A percentile compares a stretch with the other conserved stretches of the same genome.
These are phyloP conservation scores for Penicilliopsis zonata DNA, from an alignment of 495 filamentous ascomycete genomes.

Conservation along the genomic window DNA sequence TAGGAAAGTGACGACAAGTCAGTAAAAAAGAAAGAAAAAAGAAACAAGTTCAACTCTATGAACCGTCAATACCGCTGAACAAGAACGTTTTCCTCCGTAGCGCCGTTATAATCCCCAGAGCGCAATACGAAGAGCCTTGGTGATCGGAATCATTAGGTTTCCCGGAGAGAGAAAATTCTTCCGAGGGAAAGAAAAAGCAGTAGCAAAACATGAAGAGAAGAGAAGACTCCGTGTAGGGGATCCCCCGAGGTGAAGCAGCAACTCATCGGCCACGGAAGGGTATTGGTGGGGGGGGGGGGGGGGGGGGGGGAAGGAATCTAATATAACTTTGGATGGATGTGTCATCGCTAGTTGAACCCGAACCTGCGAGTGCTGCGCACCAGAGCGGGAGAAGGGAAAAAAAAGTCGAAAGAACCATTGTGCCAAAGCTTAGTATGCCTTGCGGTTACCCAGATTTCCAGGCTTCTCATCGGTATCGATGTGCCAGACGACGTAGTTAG, in stretches of 20 bases:
- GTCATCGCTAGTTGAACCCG: not conserved
- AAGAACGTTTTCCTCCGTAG: slow-evolving; percentile 23
- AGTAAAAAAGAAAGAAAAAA: slow-evolving; percentile 17
- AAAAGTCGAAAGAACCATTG: not conserved
- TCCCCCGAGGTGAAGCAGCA: slow-evolving; percentile 3
- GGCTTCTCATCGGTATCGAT: slow-evolving; percentile 97
- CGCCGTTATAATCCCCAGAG: slow-evolving; percentile 27
- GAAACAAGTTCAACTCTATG: slow-evolving; percentile 24
- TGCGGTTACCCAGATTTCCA: slow-evolving; percentile 50
- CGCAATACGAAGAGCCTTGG: slow-evolving; percentile 23
- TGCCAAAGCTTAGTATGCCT: slow-evolving; percentile 22
- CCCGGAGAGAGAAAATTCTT: slow-evolving; percentile 18
- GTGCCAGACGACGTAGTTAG: slow-evolving; percentile 98
- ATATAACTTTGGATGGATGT: not conserved
- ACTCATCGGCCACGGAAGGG: slow-evolving; percentile 10
- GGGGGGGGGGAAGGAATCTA: not conserved
- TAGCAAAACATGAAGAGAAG: slow-evolving; percentile 6
- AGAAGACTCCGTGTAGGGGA: slow-evolving; percentile 5
- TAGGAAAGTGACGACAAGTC: too few species aligned
- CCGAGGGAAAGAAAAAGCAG: slow-evolving; percentile 9
- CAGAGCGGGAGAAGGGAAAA: not conserved
- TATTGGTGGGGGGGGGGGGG: too few species aligned
- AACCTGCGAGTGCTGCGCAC: not conserved
- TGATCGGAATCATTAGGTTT: slow-evolving; percentile 30
- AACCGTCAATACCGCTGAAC: slow-evolving; percentile 24